Evolutionary conservation across 2,329 filamentous ascomycete species (phyloP), one percentile per base, ranked within the genome.

Genomic region (Phyllosticta citriasiana): DNA sequence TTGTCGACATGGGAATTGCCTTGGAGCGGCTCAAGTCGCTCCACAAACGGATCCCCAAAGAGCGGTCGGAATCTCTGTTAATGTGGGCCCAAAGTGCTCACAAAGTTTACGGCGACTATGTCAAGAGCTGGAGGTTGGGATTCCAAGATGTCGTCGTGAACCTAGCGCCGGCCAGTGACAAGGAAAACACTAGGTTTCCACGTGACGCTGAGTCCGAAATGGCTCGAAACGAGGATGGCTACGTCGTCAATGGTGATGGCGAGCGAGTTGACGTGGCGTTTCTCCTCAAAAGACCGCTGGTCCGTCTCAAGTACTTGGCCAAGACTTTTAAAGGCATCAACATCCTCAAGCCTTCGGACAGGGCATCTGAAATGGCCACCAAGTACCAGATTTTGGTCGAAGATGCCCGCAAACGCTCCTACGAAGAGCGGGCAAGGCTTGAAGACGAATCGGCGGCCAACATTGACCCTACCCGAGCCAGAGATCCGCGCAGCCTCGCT

Each of bases 121-220:
- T 97, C 33, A 85, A 85, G 69, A 86, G 88, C 7, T 99, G 94
- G 94, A 84, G 91, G 30, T 81, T 97, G 55, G 94, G 94, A 0
- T 99, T 97, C 73, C 89, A 96, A 69, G 92, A 96, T 71, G 85
- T 99, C 22, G 86, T 97, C 57, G 90, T 99, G 67, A 97, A 96
- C 70, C 84, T 97, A 35, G 91, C 91, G 1, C 89, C 91, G 7
- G 83, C 85, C 4, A 84, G 87, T 35, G 84, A 87, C 55, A 80
- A 84, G 50, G 69, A 71, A 12, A 74, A 69, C 60, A n/a, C 40
- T n/a, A 16, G 40, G 40, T n/a, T 14, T 47, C 62, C 72, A 5
- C 69, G 70, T 9, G 73, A 70, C 61, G 63, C 72, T 3, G 67
- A 74, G 16, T 74, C 75, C 63, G 73, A 77, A 35, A 76, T 86